These are phyloP conservation scores for Westerdykella sp. DNA, from an alignment of 2,329 filamentous ascomycete genomes.

Conservation along the genomic window DNA sequence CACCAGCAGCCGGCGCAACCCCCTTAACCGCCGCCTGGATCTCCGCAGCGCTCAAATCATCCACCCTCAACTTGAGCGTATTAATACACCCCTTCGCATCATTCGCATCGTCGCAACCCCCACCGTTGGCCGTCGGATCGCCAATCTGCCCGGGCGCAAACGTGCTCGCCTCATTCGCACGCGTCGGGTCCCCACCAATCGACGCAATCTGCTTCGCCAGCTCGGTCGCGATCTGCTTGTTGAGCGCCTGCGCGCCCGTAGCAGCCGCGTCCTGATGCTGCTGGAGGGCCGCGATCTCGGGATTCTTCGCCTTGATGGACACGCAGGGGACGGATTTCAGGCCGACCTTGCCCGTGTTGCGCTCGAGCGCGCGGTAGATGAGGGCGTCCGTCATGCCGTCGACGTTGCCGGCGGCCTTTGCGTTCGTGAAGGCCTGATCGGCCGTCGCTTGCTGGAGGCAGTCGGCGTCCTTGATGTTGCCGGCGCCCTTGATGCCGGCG, in stretches of 20 bases:
- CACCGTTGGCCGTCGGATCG: constrained; percentile 47
- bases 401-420: constrained; percentile 48
- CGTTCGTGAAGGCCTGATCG: constrained; percentile 56
- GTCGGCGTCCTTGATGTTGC: constrained; percentile 47
- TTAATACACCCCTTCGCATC: constrained; percentile 52
- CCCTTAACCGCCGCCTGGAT: constrained; percentile 45
- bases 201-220: constrained; percentile 55
- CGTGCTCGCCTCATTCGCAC: constrained; percentile 57
- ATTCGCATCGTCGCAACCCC: constrained; percentile 47
- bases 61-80: constrained; percentile 46
- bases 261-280: constrained; percentile 65
- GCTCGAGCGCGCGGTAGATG: constrained; percentile 51
- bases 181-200: constrained; percentile 56
- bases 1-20: constrained; percentile 13
- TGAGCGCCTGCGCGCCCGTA: constrained; percentile 48
- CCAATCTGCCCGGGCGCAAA: constrained; percentile 56
- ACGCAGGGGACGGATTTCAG: constrained; percentile 53
- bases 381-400: constrained; percentile 51
- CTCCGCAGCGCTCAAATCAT: constrained; percentile 50
- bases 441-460: constrained; percentile 55
- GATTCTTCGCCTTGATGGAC: constrained; percentile 52
- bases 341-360: constrained; percentile 56
- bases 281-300: constrained; percentile 57
- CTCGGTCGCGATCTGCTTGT: constrained; percentile 56
- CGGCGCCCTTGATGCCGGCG: constrained; percentile 45